phyloP scores from a whole-genome alignment of 2,329 filamentous ascomycete species.

The Didymella pinodella region DNA sequence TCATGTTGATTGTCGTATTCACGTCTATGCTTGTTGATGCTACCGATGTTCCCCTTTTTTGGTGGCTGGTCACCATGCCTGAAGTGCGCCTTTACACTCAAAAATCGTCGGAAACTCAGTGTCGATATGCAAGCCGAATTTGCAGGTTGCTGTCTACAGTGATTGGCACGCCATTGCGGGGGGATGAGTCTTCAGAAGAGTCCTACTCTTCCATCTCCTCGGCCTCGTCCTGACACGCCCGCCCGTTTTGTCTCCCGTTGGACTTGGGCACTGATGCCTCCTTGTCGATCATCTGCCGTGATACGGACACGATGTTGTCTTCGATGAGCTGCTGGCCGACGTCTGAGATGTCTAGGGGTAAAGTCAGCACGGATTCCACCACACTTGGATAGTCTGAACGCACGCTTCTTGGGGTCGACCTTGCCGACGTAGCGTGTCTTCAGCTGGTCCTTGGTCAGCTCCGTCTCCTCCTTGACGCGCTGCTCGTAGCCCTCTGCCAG shows the following conservation, averaged over 20 bases:
- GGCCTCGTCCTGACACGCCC: constrained; percentile 39
- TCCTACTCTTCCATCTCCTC: constrained; percentile 48
- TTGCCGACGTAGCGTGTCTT: constrained; percentile 99
- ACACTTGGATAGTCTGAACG: constrained; percentile 33
- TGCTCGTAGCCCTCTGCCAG: constrained; percentile 98
- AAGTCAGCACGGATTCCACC: constrained; percentile 27
- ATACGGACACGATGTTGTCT: constrained; percentile 99
- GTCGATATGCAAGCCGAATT: constrained; percentile 8
- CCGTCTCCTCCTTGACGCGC: constrained; percentile 97
- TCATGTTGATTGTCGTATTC: constrained; percentile 23
- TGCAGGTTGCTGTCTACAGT: constrained; percentile 11
- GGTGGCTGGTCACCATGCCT: neutral
- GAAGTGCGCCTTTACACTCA: neutral
- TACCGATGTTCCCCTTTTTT: neutral
- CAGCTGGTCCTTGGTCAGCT: constrained; percentile 94
- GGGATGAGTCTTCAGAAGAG: constrained; percentile 21
- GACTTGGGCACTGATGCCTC: constrained; percentile 84
- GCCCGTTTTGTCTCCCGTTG: constrained; percentile 39
- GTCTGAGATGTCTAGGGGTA: constrained; percentile 77
- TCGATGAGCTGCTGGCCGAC: constrained; percentile 97
- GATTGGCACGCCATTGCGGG: constrained; percentile 1
- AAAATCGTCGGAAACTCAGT: neutral
- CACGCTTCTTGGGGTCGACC: constrained; percentile 96
- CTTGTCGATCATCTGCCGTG: constrained; percentile 99
- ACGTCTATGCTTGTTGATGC: constrained; percentile 18